phyloP scores from a whole-genome alignment of 306 rosid species.

The Corylus avellana region DNA sequence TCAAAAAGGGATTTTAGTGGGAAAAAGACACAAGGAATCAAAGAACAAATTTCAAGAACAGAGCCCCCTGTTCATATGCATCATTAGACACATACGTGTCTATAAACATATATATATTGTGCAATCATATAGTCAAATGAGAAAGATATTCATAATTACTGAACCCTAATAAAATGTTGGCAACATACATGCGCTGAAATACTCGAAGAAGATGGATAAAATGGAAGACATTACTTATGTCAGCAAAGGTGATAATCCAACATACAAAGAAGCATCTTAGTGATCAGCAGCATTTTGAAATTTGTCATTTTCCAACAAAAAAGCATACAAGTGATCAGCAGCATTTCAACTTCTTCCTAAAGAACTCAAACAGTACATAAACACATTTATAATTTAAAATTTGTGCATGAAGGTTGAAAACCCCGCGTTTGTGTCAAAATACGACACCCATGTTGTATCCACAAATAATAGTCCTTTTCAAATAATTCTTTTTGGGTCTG shows the following conservation, averaged over 20 bases:
- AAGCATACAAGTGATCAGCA: background rate
- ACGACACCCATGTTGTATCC: background rate
- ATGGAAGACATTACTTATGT: background rate
- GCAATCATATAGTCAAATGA: constrained; percentile 9
- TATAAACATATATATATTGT: constrained; percentile 1
- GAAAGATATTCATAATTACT: constrained; percentile 10
- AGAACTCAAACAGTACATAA: background rate
- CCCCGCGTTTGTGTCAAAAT: background rate
- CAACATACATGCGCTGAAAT: constrained; percentile 5
- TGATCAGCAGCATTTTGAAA: background rate
- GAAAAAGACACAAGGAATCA: constrained; percentile 7
- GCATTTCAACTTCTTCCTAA: too few species aligned
- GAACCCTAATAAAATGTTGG: constrained; percentile 14
- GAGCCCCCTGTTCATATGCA: constrained; percentile 2
- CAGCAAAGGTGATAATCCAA: background rate
- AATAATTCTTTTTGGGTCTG: background rate
- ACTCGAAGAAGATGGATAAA: constrained; percentile 4
- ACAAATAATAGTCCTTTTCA: background rate
- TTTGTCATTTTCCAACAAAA: background rate
- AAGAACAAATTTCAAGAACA: background rate
- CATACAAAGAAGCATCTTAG: background rate
- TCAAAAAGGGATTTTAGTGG: background rate
- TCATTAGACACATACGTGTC: background rate
- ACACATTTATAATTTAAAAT: too few species aligned
- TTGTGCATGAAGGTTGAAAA: background rate